These are phyloP conservation scores for Parastagonospora nodorum DNA, from an alignment of 2,329 filamentous ascomycete species.

Conservation along the genomic window DNA sequence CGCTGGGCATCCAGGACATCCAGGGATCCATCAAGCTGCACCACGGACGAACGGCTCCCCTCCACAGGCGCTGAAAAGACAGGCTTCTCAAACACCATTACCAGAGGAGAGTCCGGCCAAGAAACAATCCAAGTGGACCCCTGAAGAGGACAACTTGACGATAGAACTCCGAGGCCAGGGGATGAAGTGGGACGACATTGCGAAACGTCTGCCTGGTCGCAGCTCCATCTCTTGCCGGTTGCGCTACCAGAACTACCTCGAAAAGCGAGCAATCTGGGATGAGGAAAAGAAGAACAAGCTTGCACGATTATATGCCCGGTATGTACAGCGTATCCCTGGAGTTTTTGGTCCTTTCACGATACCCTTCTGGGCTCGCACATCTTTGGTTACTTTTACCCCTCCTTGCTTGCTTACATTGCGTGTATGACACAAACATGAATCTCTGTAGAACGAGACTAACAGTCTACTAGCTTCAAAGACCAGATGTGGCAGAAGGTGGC, in stretches of 20 bases:
- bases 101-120: constrained; percentile 46
- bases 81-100: constrained; percentile 44
- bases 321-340: constrained; percentile 29
- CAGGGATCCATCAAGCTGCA: constrained; percentile 24
- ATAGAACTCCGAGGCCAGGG: constrained; percentile 87
- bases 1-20: constrained; percentile 47
- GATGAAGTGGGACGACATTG: constrained; percentile 99
- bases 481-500: constrained; percentile 98
- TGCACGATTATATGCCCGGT: constrained; percentile 93
- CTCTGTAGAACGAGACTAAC: constrained; percentile 25
- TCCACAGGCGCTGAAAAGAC: constrained; percentile 43
- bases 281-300: constrained; percentile 98
- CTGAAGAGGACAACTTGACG: constrained; percentile 90
- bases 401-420: background rate
- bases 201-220: constrained; percentile 83
- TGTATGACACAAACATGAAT: background rate
- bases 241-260: constrained; percentile 96
- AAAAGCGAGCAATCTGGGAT: constrained; percentile 91
- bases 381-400: constrained; percentile 9
- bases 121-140: constrained; percentile 89
- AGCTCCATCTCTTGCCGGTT: constrained; percentile 93
- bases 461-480: constrained; percentile 76
- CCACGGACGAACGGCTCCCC: constrained; percentile 39
- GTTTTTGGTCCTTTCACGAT: constrained; percentile 5
- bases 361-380: background rate